Evolutionary conservation across 2,329 filamentous ascomycete species (phyloP).

Genomic region (Penicillium sumatraense): DNA sequence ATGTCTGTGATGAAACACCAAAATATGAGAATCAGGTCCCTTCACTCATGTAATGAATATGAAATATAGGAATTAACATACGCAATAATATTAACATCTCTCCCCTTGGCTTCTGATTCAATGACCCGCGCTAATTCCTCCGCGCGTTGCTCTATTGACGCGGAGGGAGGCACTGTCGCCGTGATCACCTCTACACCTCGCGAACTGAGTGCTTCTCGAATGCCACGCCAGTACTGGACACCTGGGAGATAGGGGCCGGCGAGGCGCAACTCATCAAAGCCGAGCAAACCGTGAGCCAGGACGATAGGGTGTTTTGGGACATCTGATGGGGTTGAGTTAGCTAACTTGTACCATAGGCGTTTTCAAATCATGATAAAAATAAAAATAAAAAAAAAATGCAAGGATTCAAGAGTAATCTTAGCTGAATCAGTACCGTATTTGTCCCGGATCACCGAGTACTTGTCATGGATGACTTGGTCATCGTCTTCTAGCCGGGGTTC

Average conservation of each 20-base stretch:
- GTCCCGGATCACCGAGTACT: slow-evolving; percentile 63
- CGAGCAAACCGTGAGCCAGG: slow-evolving; percentile 67
- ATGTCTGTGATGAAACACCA: slow-evolving; percentile 37
- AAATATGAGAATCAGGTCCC: too few relatives aligned
- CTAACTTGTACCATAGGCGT: background rate
- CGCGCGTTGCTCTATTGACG: slow-evolving; percentile 63
- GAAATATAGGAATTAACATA: slow-evolving; percentile 40
- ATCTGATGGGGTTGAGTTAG: slow-evolving; percentile 24
- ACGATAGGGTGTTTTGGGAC: slow-evolving; percentile 62
- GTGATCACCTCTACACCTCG: slow-evolving; percentile 66
- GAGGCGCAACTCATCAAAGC: slow-evolving; percentile 66
- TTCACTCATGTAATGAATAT: too few relatives aligned
- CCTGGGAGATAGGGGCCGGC: slow-evolving; percentile 60
- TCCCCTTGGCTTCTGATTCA: slow-evolving; percentile 56
- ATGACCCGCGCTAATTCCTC: slow-evolving; percentile 59
- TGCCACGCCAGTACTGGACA: slow-evolving; percentile 68
- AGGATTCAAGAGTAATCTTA: too few relatives aligned
- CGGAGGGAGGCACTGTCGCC: slow-evolving; percentile 62
- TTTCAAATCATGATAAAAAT: background rate
- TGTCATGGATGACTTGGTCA: slow-evolving; percentile 61
- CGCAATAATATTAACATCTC: slow-evolving; percentile 68
- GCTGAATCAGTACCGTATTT: slow-evolving; percentile 55
- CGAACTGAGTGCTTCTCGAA: slow-evolving; percentile 60
- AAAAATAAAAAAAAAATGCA: too few relatives aligned
- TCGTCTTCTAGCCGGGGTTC: slow-evolving; percentile 58